Percentiles rank a stretch among this genome's conserved stretches.
These are phyloP conservation scores for Xylaria multiplex DNA, from an alignment of 2,329 filamentous ascomycete species.

Conservation along the genomic window DNA sequence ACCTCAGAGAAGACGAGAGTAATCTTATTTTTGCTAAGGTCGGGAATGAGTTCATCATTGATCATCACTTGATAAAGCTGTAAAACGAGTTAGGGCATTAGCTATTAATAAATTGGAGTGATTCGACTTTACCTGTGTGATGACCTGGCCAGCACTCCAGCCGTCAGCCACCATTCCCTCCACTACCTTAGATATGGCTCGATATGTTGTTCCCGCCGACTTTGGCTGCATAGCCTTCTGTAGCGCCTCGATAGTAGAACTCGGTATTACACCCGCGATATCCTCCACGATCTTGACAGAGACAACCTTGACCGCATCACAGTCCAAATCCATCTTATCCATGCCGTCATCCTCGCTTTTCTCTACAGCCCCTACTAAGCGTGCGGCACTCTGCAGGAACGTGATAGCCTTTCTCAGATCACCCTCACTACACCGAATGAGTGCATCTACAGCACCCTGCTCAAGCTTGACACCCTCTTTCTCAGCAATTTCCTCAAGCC, in stretches of 20 bases:
- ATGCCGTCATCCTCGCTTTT: conserved; percentile 57
- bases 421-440: conserved; percentile 90
- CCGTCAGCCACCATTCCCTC: conserved; percentile 94
- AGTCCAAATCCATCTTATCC: conserved; percentile 70
- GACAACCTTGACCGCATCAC: conserved; percentile 63
- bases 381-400: conserved; percentile 91
- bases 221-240: conserved; percentile 80
- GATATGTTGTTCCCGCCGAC: conserved; percentile 72
- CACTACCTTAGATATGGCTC: conserved; percentile 79
- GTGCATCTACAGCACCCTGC: conserved; percentile 80
- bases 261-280: conserved; percentile 93
- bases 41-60: conserved; percentile 83
- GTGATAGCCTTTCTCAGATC: conserved; percentile 97
- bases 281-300: conserved; percentile 88
- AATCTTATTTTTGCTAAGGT: conserved; percentile 90
- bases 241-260: conserved; percentile 74
- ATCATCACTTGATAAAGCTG: conserved; percentile 85
- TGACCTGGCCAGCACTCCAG: conserved; percentile 92
- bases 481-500: conserved; percentile 83
- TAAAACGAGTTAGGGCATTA: conserved; percentile 12
- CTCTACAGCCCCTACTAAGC: conserved; percentile 77
- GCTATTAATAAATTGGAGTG: background rate
- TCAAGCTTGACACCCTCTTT: conserved; percentile 81
- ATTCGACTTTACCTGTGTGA: conserved; percentile 72
- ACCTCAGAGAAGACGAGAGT: conserved; percentile 90